Evolutionary conservation across 1,284 basidiomycete species (phyloP).

Genomic region (Puccinia triticina): DNA sequence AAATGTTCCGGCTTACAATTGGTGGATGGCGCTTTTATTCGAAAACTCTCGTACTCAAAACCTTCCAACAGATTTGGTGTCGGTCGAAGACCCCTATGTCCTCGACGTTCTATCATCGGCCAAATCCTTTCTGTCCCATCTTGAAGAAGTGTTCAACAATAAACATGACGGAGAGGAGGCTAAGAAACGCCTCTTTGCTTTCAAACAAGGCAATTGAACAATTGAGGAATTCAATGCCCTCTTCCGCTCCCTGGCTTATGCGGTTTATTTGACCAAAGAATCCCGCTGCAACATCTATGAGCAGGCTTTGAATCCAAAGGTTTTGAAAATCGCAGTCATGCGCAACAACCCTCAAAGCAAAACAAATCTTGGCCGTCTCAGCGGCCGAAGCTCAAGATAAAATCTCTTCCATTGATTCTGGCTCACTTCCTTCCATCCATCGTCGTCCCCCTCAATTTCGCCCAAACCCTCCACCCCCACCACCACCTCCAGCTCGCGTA

Average conservation of each 20-base stretch:
- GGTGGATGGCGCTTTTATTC: conserved; percentile 18
- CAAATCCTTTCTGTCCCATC: neutral
- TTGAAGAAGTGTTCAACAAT: conserved; percentile 1
- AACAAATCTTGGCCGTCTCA: neutral
- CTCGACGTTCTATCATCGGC: neutral
- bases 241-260: neutral
- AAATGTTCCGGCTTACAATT: conserved; percentile 16
- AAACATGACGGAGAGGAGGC: neutral
- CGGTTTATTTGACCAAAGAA: conserved; percentile 14
- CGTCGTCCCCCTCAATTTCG: neutral
- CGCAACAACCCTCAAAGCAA: neutral
- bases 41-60: neutral
- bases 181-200: neutral
- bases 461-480: neutral
- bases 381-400: conserved; percentile 19
- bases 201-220: neutral
- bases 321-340: neutral
- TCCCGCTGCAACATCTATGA: conserved; percentile 18
- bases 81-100: neutral
- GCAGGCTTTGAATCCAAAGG: neutral
- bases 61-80: neutral
- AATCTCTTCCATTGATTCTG: neutral
- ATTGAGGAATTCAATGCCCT: conserved; percentile 21
- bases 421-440: neutral
- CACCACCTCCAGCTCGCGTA: neutral